These are phyloP conservation scores for Alternaria sp. DNA, from an alignment of 2,329 filamentous ascomycete species.

Conservation along the genomic window DNA sequence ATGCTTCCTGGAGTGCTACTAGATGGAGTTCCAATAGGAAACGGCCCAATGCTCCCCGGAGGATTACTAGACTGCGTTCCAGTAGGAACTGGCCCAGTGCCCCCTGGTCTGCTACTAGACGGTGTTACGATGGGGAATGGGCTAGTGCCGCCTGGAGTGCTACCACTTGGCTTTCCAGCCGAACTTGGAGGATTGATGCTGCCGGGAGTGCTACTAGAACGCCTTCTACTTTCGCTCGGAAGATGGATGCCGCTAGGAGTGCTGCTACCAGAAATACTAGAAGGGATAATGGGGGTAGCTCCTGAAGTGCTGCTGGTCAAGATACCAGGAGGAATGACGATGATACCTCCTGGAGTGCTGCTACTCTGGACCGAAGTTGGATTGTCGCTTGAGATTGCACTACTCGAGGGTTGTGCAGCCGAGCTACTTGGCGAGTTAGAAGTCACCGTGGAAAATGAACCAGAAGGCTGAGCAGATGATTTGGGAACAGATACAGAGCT, in stretches of 20 bases:
- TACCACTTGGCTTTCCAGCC: background rate
- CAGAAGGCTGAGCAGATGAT: background rate
- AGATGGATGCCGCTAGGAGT: background rate
- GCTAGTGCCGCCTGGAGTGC: background rate
- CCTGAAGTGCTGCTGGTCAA: background rate
- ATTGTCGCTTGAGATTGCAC: background rate
- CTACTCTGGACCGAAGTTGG: background rate
- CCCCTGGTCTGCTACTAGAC: background rate
- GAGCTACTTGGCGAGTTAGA: constrained; percentile 6
- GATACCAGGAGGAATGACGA: background rate
- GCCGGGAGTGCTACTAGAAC: too few species aligned
- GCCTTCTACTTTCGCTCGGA: background rate
- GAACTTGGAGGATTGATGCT: background rate
- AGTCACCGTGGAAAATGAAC: background rate
- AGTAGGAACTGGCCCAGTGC: background rate
- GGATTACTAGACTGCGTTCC: background rate
- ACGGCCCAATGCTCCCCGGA: background rate
- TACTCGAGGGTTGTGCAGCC: background rate
- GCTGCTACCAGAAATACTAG: background rate
- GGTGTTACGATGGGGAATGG: background rate
- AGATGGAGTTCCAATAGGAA: background rate
- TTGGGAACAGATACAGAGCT: background rate
- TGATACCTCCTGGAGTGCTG: background rate
- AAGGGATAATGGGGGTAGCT: background rate
- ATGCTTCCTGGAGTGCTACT: background rate